Conservation (phyloP, 2,329 filamentous ascomycete genomes). For the Penicillium sp. region DNA sequence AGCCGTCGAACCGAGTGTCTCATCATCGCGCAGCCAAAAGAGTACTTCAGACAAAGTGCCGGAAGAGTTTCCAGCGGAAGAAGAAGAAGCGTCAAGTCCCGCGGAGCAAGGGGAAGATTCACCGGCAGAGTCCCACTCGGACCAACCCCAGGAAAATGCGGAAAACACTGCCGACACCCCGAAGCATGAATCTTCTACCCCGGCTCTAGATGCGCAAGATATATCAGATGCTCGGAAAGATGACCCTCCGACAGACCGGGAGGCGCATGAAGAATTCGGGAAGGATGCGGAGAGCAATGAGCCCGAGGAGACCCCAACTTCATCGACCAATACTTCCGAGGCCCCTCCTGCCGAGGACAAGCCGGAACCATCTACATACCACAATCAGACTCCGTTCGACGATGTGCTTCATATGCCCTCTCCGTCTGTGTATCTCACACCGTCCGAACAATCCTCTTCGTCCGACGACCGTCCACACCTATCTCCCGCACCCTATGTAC, state of each 20-base stretch:
- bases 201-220: conserved; percentile 13
- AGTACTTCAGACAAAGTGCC: conserved; percentile 16
- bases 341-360: conserved; percentile 12
- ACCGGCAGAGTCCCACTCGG: conserved; percentile 13
- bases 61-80: conserved; percentile 9
- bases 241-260: conserved; percentile 17
- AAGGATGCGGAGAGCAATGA: conserved; percentile 17
- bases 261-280: conserved; percentile 23
- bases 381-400: conserved; percentile 32
- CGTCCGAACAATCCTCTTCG: conserved; percentile 23
- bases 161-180: conserved; percentile 8
- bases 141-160: conserved; percentile 11
- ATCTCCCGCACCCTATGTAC: conserved; percentile 76
- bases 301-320: conserved; percentile 8
- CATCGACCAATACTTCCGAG: conserved; percentile 10
- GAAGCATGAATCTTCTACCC: conserved; percentile 3
- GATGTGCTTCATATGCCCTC: conserved; percentile 46
- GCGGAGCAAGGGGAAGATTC: background rate
- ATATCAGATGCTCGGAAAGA: conserved; percentile 15
- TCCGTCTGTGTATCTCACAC: conserved; percentile 36
- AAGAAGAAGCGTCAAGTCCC: background rate
- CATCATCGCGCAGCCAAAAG: conserved; percentile 36
- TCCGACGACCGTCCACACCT: conserved; percentile 56
- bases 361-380: conserved; percentile 18
- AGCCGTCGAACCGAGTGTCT: conserved; percentile 44